Evolutionary conservation across 345 rosid species (phyloP), one percentile per base, ranked within the genome.

Genomic region (Acer negundo): DNA sequence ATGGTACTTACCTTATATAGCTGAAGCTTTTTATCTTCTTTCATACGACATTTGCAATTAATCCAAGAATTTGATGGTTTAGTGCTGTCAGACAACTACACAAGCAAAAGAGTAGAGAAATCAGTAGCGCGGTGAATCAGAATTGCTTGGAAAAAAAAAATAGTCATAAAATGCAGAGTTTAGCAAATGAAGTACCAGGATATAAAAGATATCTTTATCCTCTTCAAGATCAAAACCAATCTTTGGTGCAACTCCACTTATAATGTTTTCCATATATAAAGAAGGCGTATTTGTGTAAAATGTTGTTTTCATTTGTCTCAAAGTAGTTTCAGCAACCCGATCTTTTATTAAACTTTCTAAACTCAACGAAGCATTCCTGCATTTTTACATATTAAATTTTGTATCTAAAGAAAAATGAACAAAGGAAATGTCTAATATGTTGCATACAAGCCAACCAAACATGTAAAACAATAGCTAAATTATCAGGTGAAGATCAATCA

Each of bases 1-100:
- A 62, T 44, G 62, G 76, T 73, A 86, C 93, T 77, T 85, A 74
- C 94, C 94, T 87, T 87, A 77, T 89, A 84, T 44, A 89, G 77
- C 62, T 75, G 70, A 31, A 91, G 94, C 24, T 67, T 78, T 63
- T 89, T 80, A 76, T 84, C 91, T 78, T 81, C 88, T 22, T 20
- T 67, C 1, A 79, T 66, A 10, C 73, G 56, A 49, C 88, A 87
- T 75, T 85, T 87, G 89, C 90, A 87, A 7, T 72, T 53, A 69
- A 87, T 28, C 75, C n/a, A n/a, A n/a, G n/a, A n/a, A n/a, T n/a
- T n/a, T n/a, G n/a, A n/a, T n/a, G n/a, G n/a, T n/a, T n/a, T n/a
- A n/a, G n/a, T n/a, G n/a, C n/a, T n/a, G n/a, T n/a, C 75, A 8
- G 83, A 72, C 22, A 72, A 13, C 75, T 72, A 7, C 2, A 40